phyloP scores from a whole-genome alignment of 805 yeast genomes.

The Metschnikowia orientalis region DNA sequence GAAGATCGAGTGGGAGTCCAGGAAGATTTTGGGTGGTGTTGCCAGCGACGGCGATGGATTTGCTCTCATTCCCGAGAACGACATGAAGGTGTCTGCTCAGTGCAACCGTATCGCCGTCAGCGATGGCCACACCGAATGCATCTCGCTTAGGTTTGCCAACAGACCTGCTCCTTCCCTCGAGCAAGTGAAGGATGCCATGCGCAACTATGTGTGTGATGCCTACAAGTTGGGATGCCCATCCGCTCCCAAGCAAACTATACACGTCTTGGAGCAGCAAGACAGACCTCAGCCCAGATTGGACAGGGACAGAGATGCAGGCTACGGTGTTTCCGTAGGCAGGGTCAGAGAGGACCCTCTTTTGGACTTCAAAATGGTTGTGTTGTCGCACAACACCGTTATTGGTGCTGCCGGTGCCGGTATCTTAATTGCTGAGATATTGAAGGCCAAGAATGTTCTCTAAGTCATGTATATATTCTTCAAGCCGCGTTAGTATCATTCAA shows the following conservation, averaged over 20 bases:
- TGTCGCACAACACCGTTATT: slow-evolving; percentile 93
- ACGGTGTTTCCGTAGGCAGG: slow-evolving; percentile 92
- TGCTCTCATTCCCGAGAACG: slow-evolving; percentile 56
- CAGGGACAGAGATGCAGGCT: slow-evolving; percentile 91
- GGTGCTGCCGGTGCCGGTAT: slow-evolving; percentile 99
- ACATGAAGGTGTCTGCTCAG: slow-evolving; percentile 87
- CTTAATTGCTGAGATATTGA: slow-evolving; percentile 85
- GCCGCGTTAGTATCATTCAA: too few species aligned
- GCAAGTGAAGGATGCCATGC: slow-evolving; percentile 63
- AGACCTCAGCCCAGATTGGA: slow-evolving; percentile 98
- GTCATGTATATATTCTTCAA: too few species aligned
- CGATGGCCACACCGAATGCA: slow-evolving; percentile 97
- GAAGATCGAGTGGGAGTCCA: slow-evolving; percentile 97
- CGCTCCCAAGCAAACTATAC: slow-evolving; percentile 90
- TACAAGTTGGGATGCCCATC: slow-evolving; percentile 74
- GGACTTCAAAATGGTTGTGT: slow-evolving; percentile 94
- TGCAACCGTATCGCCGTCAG: slow-evolving; percentile 96
- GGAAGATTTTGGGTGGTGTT: slow-evolving; percentile 78
- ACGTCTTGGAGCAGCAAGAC: slow-evolving; percentile 83
- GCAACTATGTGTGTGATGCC: slow-evolving; percentile 81
- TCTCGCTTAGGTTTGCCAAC: slow-evolving; percentile 75
- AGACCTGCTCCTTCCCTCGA: slow-evolving; percentile 84
- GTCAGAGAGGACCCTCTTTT: slow-evolving; percentile 88
- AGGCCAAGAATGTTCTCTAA: slow-evolving; percentile 70
- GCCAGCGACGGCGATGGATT: slow-evolving; percentile 51